phyloP scores from a whole-genome alignment of 768 basidiomycete species.

The Collybia sordida region DNA sequence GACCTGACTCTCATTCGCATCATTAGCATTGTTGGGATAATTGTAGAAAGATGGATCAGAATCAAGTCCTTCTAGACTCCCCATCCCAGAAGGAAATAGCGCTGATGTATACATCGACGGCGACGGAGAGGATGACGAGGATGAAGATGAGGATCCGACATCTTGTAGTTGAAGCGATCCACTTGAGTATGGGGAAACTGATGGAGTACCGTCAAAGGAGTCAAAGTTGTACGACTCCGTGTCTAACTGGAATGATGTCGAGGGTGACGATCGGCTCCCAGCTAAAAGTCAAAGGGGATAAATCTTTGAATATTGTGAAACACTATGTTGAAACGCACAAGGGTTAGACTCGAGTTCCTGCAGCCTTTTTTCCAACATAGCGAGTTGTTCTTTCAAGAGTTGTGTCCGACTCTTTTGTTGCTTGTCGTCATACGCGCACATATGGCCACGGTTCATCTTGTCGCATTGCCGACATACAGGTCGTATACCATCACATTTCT shows the following conservation, averaged over 20 bases:
- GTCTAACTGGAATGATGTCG: conserved; percentile 1
- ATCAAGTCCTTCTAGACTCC: background rate
- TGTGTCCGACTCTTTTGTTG: conserved; percentile 60
- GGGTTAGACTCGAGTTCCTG: conserved; percentile 50
- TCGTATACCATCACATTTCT: conserved; percentile 64
- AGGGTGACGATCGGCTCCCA: conserved; percentile 6
- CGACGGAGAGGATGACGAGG: conserved; percentile 7
- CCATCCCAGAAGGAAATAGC: background rate
- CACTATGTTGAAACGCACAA: conserved; percentile 3
- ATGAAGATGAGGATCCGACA: conserved; percentile 6
- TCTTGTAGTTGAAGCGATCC: conserved; percentile 3
- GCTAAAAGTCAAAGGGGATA: background rate
- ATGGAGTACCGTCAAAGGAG: background rate
- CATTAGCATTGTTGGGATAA: no score
- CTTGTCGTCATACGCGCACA: conserved; percentile 62
- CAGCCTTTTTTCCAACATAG: conserved; percentile 49
- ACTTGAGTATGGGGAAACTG: background rate
- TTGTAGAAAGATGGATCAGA: background rate
- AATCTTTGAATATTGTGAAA: background rate
- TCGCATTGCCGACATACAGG: conserved; percentile 57
- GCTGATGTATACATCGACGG: conserved; percentile 6
- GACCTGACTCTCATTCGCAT: background rate
- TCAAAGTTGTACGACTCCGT: conserved; percentile 4
- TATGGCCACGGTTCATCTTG: conserved; percentile 49
- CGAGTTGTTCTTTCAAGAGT: conserved; percentile 55